A percentile compares a stretch with the other conserved stretches of the same genome.
These are phyloP conservation scores for Fraxinus sp. DNA, from an alignment of 305 asterid genomes.

Conservation along the genomic window DNA sequence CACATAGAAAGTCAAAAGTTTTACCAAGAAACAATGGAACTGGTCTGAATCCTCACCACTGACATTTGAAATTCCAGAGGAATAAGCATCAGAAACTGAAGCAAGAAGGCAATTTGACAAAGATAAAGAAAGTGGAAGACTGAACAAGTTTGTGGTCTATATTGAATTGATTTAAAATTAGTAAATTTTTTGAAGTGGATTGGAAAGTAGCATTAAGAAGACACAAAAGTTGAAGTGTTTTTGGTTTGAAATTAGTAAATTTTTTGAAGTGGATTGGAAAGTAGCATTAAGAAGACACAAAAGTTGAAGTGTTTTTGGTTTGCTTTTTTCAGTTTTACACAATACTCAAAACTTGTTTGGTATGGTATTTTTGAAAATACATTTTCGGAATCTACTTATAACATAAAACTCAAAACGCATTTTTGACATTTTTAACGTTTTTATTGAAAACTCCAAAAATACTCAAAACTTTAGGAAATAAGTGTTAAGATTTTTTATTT, in stretches of 20 bases:
- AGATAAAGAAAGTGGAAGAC: not conserved
- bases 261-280: not conserved
- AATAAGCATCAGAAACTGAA: not conserved
- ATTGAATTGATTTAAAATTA: not conserved
- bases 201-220: not conserved
- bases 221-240: not conserved
- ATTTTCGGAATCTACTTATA: not conserved
- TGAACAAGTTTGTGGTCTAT: not conserved
- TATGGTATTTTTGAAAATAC: not conserved
- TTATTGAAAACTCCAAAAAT: not conserved
- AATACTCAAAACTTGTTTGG: not conserved
- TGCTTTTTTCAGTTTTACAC: not conserved
- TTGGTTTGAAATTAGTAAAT: not conserved
- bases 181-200: not conserved
- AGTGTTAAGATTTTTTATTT: not conserved
- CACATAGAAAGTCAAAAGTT: not conserved
- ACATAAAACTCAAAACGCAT: not conserved
- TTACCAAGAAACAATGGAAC: not conserved
- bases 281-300: not conserved
- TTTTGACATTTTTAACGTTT: not conserved
- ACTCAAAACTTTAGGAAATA: not conserved
- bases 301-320: not conserved
- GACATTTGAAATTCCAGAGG: not conserved
- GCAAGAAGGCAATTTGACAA: not conserved
- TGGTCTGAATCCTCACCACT: not conserved